phyloP scores from a whole-genome alignment of 148 eudicot genomes.

The Rhododendron vialii region DNA sequence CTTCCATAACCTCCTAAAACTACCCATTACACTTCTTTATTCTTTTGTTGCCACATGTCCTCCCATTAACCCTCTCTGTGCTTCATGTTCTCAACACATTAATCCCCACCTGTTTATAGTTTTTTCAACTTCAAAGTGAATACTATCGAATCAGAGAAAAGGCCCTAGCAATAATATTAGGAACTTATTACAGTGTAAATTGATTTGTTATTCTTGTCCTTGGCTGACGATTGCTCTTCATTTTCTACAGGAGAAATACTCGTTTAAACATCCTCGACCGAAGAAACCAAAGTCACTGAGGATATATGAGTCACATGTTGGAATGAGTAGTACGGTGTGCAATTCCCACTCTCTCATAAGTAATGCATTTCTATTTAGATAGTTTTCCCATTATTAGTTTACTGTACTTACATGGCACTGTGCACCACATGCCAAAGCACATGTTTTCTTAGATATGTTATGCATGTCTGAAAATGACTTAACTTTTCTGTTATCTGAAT shows the following conservation, averaged over 20 bases:
- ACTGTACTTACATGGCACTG: neutral
- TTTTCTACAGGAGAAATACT: slow-evolving; percentile 65
- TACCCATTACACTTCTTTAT: neutral
- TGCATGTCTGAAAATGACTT: neutral
- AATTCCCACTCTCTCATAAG: slow-evolving; percentile 26
- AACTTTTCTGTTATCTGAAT: neutral
- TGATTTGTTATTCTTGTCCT: neutral
- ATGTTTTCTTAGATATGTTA: neutral
- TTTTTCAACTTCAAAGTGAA: neutral
- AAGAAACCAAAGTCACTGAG: slow-evolving; percentile 81
- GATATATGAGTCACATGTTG: slow-evolving; percentile 90
- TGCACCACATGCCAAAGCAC: neutral
- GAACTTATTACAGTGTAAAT: neutral
- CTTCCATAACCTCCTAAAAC: neutral
- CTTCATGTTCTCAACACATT: neutral
- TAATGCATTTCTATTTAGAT: neutral
- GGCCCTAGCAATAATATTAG: neutral
- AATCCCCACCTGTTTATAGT: neutral
- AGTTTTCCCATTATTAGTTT: neutral
- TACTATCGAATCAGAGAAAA: neutral
- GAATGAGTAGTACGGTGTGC: slow-evolving; percentile 97
- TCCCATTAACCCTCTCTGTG: neutral
- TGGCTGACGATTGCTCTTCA: slow-evolving; percentile 7
- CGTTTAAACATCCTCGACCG: slow-evolving; percentile 88
- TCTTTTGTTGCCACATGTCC: neutral